Percentiles rank a stretch among this genome's conserved stretches.
phyloP scores from a whole-genome alignment of 441 rosid genomes.

The Theobroma grandiflorum region DNA sequence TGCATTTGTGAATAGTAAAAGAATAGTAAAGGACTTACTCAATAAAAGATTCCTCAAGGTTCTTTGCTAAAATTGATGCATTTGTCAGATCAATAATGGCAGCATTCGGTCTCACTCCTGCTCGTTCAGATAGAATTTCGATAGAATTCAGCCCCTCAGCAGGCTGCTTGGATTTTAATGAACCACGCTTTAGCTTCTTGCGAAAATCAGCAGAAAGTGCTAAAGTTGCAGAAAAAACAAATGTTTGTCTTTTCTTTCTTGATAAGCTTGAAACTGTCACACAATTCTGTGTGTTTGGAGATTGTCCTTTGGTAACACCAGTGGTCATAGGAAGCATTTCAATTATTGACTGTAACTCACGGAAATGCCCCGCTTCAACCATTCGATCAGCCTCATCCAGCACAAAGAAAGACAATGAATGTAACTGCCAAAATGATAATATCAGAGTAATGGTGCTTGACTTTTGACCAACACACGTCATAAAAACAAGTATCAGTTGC shows the following conservation, averaged over 20 bases:
- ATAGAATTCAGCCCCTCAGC: conserved; percentile 75
- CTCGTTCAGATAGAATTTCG: conserved; percentile 86
- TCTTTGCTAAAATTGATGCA: conserved; percentile 71
- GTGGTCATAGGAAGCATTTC: conserved; percentile 81
- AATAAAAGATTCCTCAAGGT: conserved; percentile 90
- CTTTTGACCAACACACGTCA: not conserved
- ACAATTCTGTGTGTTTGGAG: conserved; percentile 58
- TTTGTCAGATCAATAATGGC: conserved; percentile 93
- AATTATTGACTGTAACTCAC: conserved; percentile 93
- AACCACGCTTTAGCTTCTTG: conserved; percentile 87
- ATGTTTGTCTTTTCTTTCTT: conserved; percentile 92
- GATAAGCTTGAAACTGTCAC: conserved; percentile 63
- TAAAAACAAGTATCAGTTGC: conserved; percentile 17
- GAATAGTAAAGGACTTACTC: conserved; percentile 58
- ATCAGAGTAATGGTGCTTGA: conserved; percentile 1
- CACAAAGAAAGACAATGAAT: conserved; percentile 92
- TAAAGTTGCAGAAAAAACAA: conserved; percentile 96
- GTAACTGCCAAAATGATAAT: conserved; percentile 66
- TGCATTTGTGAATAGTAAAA: conserved; percentile 11
- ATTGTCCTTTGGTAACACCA: conserved; percentile 51
- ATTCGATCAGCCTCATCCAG: conserved; percentile 99
- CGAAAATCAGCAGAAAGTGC: conserved; percentile 93
- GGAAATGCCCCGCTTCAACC: conserved; percentile 96
- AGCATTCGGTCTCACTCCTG: conserved; percentile 86
- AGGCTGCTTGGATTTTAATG: conserved; percentile 68